Evolutionary conservation across 1,139 yeast species (phyloP).

Genomic region (Geotrichum restrictum): DNA sequence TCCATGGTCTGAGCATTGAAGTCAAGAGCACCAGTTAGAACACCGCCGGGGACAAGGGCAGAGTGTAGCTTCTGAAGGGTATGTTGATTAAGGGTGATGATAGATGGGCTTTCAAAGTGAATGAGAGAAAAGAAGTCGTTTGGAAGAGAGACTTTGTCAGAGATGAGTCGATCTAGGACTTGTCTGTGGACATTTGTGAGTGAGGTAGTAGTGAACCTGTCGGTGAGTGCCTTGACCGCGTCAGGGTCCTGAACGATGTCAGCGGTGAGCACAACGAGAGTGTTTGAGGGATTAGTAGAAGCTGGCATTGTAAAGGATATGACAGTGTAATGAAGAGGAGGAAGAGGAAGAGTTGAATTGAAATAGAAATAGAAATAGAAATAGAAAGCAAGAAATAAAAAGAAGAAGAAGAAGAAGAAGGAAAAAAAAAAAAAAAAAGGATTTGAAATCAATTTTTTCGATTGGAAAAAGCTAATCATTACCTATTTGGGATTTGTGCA

Average conservation of each 20-base stretch:
- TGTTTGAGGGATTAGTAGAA: neutral
- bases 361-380: neutral
- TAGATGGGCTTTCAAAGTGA: constrained; percentile 53
- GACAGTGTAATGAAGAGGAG: neutral
- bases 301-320: neutral
- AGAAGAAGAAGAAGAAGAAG: neutral
- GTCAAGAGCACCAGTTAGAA: constrained; percentile 51
- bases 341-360: neutral
- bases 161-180: constrained; percentile 66
- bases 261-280: constrained; percentile 13
- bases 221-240: constrained; percentile 16
- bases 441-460: too few relatives aligned
- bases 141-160: constrained; percentile 49
- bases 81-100: constrained; percentile 43
- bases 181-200: constrained; percentile 46
- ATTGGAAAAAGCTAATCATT: too few relatives aligned
- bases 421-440: too few relatives aligned
- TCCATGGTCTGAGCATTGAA: constrained; percentile 45
- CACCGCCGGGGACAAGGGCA: constrained; percentile 48
- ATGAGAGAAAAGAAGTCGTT: constrained; percentile 49
- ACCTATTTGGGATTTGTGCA: too few relatives aligned
- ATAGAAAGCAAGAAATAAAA: too few relatives aligned
- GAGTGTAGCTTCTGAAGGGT: constrained; percentile 45
- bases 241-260: constrained; percentile 17
- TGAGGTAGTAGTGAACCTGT: constrained; percentile 7